Base-by-base conservation (phyloP, 257 asterid species). In the Capsicum baccatum region DNA sequence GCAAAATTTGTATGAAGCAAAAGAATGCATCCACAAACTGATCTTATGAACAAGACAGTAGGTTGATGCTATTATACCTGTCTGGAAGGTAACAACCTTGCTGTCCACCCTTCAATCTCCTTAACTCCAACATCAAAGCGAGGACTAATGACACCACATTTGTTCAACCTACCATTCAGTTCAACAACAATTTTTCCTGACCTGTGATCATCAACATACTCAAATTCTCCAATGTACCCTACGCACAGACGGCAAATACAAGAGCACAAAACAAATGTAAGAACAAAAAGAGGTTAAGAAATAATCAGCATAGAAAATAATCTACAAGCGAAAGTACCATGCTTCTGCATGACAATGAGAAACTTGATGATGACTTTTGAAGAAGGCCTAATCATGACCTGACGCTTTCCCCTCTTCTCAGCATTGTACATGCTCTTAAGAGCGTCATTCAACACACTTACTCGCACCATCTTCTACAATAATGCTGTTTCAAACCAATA, bases 391-490 rank as follows among this genome's bases (percentile, higher is more conserved):
- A 88, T 79, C 82, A 88, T 85, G 52, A 88, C 91, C 62, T 88
- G 89, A 16, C 89, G 87, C 79, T 88, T 88, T 55, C 91, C 89
- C 16, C 82, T 76, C 79, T 88, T 88, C 60, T 86, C 89, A 33
- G 91, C 88, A 84, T 86, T 88, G 80, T 88, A 88, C 89, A 88
- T 88, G 89, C 89, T 70, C 80, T 88, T 86, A 35, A 88, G 88
- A 26, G 91, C 91, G 57, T 88, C 89, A 58, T 88, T 86, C 89
- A 88, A 60, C 19, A 86, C 91, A 44, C 89, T 86, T 42, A 86
- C 79, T 62, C 89, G 83, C 57, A 84, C 91, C 91, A 88, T 88
- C 33, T 59, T 60, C 37, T 60, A 60, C 68, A 60, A 60, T 60
- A n/a, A 59, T 58, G 21, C 21, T 59, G 66, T 2, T 59, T 17